Conservation (phyloP, 306 rosid species). For the Bauhinia variegata region DNA sequence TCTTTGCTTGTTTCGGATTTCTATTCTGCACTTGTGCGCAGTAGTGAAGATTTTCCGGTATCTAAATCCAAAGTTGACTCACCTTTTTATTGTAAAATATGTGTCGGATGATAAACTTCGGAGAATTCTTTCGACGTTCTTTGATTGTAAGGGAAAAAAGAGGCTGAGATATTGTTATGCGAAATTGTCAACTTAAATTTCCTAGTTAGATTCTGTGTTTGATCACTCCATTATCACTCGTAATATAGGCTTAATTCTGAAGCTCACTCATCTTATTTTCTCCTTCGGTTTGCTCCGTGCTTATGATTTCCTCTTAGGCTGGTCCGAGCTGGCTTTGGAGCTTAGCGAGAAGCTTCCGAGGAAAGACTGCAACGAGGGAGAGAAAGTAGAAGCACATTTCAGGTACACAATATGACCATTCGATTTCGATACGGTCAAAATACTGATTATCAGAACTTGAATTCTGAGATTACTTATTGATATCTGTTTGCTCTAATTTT, state of each 20-base stretch:
- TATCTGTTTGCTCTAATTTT: conserved; percentile 18
- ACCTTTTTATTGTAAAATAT: not conserved
- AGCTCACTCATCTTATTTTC: not conserved
- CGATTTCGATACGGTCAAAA: not conserved
- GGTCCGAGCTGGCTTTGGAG: not conserved
- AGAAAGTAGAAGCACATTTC: conserved; percentile 5
- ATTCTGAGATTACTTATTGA: conserved; percentile 3
- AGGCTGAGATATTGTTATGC: not conserved
- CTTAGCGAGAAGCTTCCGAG: conserved; percentile 11
- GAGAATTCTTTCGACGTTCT: not conserved
- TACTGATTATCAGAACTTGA: conserved; percentile 13
- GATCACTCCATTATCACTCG: not conserved
- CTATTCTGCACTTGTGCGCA: too few species aligned
- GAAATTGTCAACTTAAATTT: not conserved
- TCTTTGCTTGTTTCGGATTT: too few species aligned
- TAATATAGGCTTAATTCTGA: not conserved
- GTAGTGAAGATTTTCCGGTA: too few species aligned
- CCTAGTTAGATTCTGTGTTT: conserved; percentile 6
- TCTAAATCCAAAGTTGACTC: too few species aligned
- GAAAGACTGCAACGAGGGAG: conserved; percentile 29
- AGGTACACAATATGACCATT: conserved; percentile 29
- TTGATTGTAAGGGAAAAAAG: not conserved
- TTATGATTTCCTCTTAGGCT: not conserved
- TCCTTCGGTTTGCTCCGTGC: not conserved
- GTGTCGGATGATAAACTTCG: conserved; percentile 1